Percentiles rank a stretch among this genome's conserved stretches.
phyloP scores from a whole-genome alignment of 441 rosid genomes.

The Flueggea neowawraea region DNA sequence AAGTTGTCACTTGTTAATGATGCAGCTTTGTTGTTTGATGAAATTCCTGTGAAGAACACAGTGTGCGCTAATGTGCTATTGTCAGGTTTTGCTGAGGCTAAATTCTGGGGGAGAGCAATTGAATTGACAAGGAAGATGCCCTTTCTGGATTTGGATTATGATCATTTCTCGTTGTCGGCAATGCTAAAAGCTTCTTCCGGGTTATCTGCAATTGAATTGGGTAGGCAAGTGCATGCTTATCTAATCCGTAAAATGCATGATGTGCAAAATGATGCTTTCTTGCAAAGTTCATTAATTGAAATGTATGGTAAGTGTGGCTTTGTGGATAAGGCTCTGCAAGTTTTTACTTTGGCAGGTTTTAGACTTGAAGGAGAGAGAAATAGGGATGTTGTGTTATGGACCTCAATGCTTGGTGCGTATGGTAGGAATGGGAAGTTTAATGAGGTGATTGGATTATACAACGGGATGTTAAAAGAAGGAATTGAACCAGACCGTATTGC shows the following conservation, averaged over 20 bases:
- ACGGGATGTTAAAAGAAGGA: no score
- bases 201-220: constrained; percentile 36
- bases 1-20: constrained; percentile 23
- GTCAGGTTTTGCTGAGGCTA: constrained; percentile 36
- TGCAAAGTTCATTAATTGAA: constrained; percentile 55
- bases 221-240: constrained; percentile 50
- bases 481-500: no score
- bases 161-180: constrained; percentile 42
- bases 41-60: constrained; percentile 49
- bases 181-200: constrained; percentile 29
- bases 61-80: constrained; percentile 58
- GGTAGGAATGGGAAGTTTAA: constrained; percentile 40
- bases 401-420: constrained; percentile 51
- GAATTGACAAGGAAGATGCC: constrained; percentile 42
- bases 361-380: constrained; percentile 13
- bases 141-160: constrained; percentile 28
- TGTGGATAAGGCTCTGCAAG: constrained; percentile 36
- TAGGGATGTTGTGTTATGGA: constrained; percentile 55
- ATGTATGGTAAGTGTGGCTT: constrained; percentile 64
- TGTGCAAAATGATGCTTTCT: constrained; percentile 33
- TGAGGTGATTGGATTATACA: constrained; percentile 31
- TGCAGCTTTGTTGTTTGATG: constrained; percentile 44
- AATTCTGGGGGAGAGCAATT: constrained; percentile 35
- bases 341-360: constrained; percentile 33
- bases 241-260: constrained; percentile 22